A percentile compares a stretch with the other conserved stretches of the same genome.
These are phyloP conservation scores for Penicillium sp. DNA, from an alignment of 2,329 filamentous ascomycete genomes.

Conservation along the genomic window DNA sequence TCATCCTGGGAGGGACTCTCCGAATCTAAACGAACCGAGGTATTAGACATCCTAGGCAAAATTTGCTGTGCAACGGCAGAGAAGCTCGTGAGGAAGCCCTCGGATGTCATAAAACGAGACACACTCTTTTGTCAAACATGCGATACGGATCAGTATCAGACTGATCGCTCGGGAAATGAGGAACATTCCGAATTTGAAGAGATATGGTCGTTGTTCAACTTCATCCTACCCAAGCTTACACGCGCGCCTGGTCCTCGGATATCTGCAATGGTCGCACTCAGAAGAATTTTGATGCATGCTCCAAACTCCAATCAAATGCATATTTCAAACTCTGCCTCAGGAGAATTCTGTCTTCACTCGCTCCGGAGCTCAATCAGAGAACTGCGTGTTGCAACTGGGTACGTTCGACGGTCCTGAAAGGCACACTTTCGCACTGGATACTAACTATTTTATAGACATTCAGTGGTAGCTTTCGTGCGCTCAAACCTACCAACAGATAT, in stretches of 20 bases:
- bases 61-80: constrained; percentile 50
- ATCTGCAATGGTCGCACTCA: constrained; percentile 61
- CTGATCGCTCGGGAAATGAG: constrained; percentile 10
- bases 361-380: constrained; percentile 78
- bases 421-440: background rate
- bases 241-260: constrained; percentile 56
- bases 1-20: constrained; percentile 40
- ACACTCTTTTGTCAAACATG: constrained; percentile 32
- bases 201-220: constrained; percentile 38
- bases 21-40: constrained; percentile 45
- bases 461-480: constrained; percentile 58
- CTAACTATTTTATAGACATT: constrained; percentile 42
- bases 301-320: constrained; percentile 53
- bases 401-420: constrained; percentile 1
- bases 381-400: constrained; percentile 70
- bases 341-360: constrained; percentile 72
- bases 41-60: constrained; percentile 49
- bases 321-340: constrained; percentile 58
- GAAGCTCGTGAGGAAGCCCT: constrained; percentile 32
- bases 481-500: constrained; percentile 41
- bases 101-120: constrained; percentile 19
- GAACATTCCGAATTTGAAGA: constrained; percentile 23
- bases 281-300: constrained; percentile 61
- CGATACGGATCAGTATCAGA: constrained; percentile 25
- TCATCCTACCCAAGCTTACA: constrained; percentile 34